Percentiles rank a stretch among this genome's conserved stretches.
phyloP scores from a whole-genome alignment of 139 green algal genomes.

The Deuterostichococcus epilithicus region DNA sequence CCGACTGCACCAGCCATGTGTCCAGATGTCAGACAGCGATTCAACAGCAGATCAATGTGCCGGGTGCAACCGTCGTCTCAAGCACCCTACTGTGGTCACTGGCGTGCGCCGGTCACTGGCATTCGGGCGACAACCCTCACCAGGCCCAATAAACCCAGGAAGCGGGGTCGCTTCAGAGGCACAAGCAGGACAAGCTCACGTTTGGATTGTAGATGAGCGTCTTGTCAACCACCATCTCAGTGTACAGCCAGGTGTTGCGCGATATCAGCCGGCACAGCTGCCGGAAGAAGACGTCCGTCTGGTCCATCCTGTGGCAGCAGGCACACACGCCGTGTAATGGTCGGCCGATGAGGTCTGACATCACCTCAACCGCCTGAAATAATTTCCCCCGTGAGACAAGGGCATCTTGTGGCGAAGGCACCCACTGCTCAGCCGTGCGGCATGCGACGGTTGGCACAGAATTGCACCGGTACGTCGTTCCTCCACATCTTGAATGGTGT shows the following conservation, averaged over 20 bases:
- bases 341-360: background rate
- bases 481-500: background rate
- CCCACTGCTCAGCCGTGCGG: background rate
- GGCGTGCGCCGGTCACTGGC: no score
- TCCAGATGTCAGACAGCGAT: no score
- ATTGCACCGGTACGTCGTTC: background rate
- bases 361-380: background rate
- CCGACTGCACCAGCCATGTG: conserved; percentile 11
- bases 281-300: conserved; percentile 85
- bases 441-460: background rate
- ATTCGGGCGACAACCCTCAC: no score
- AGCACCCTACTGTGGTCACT: no score
- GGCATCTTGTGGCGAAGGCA: background rate
- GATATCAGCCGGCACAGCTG: conserved; percentile 80
- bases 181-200: conserved; percentile 20
- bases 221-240: conserved; percentile 92
- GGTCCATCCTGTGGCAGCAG: conserved; percentile 74
- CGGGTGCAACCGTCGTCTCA: no score
- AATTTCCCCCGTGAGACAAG: background rate
- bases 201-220: conserved; percentile 73
- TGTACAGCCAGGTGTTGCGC: conserved; percentile 79
- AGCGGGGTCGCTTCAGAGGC: no score
- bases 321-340: background rate
- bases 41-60: no score
- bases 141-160: no score